Base-by-base conservation (phyloP, 1,139 yeast genomes). In the Pichia sp. region DNA sequence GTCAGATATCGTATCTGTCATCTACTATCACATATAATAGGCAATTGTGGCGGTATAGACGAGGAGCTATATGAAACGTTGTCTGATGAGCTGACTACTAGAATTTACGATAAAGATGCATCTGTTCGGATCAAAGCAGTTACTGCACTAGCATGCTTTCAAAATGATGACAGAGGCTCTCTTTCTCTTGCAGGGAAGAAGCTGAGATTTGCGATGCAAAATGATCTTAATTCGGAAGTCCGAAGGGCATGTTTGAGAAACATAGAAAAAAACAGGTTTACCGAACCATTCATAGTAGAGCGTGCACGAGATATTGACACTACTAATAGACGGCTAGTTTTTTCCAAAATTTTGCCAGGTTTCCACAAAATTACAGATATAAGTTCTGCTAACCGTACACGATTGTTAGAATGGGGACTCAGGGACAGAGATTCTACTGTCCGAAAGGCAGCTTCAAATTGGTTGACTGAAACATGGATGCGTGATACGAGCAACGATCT, bases 191-290 rank as follows among this genome's bases (percentile, higher is more conserved):
- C 85, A n/a, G 77, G 82, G 1, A 73, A 76, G 37, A 74, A 75
- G 46, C 69, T 89, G 28, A 60, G 84, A 39, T 63, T 70, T 21
- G 77, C 85, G 0, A 71, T 90, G 61, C 85, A 83, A 61, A 80
- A 85, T 63, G 99, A 93, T 67, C 80, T 89, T 2, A 84, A 85
- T 60, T 83, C 96, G 0, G 99, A 93, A 59, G 96, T 91, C 1
- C 77, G 99, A 60, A 74, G 96, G 51, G 90, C 96, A 0, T 95
- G 93, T 1, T 69, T 90, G 60, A 70, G 86, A 46, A 87, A 89
- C 63, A 66, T 91, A 39, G 79, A 77, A 22, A 83, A 83, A 60
- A 79, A 77, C 46, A 64, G 70, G 12, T 59, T 65, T 1, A 85
- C 91, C 0, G 70, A 82, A 28, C 82, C 86, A 0, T 76, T 74